phyloP scores from a whole-genome alignment of 1,284 basidiomycete species.

The Ustilago crameri region DNA sequence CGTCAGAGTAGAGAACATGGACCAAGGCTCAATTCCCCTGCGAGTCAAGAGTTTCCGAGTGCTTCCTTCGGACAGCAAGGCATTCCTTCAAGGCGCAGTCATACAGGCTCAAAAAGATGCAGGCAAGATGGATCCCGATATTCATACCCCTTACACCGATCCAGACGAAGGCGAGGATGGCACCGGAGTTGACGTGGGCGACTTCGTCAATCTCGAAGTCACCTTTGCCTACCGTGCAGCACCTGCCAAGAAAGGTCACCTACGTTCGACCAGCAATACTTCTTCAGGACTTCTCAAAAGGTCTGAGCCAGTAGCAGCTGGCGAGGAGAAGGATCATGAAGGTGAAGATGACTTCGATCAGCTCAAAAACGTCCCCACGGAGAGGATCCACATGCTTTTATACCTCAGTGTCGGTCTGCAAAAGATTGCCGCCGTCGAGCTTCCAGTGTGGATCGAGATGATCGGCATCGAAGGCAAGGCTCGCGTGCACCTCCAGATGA shows the following conservation, averaged over 20 bases:
- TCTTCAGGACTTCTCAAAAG: constrained; percentile 15
- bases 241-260: constrained; percentile 29
- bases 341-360: constrained; percentile 25
- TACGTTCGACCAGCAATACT: constrained; percentile 31
- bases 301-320: constrained; percentile 15
- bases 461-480: constrained; percentile 63
- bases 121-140: constrained; percentile 5
- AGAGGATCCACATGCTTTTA: constrained; percentile 55
- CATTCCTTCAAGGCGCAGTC: constrained; percentile 47
- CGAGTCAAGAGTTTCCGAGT: constrained; percentile 54
- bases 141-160: constrained; percentile 1
- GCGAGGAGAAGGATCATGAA: constrained; percentile 9
- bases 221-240: constrained; percentile 57
- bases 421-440: constrained; percentile 61
- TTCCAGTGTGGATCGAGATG: constrained; percentile 64
- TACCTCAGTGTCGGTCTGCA: constrained; percentile 62
- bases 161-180: constrained; percentile 21
- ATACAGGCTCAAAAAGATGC: constrained; percentile 33
- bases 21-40: constrained; percentile 59
- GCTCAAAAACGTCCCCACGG: constrained; percentile 35
- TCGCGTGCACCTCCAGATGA: constrained; percentile 60
- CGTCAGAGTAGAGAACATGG: constrained; percentile 62
- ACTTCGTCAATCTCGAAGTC: constrained; percentile 60
- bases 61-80: constrained; percentile 35
- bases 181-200: constrained; percentile 50